phyloP scores from a whole-genome alignment of 225 moss, liverwort and hornwort genomes.

The Marchantia paleacea region DNA sequence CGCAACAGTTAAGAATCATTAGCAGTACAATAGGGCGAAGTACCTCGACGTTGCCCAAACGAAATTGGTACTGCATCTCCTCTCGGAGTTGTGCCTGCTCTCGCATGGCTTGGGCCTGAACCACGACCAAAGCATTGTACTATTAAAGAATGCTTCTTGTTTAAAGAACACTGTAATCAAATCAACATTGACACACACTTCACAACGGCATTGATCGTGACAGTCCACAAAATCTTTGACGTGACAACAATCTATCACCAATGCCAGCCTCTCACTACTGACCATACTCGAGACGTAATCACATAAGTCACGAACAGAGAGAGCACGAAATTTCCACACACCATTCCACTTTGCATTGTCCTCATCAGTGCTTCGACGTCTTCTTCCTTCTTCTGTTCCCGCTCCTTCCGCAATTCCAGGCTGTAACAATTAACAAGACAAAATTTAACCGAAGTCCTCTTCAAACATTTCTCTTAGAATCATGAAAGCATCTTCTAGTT shows the following conservation, averaged over 20 bases:
- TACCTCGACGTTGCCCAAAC: conserved; percentile 86
- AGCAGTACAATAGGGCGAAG: not conserved
- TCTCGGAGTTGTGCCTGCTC: conserved; percentile 95
- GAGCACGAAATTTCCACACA: conserved; percentile 17
- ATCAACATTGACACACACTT: not conserved
- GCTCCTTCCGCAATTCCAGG: conserved; percentile 72
- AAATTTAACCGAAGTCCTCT: not conserved
- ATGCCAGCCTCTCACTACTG: not conserved
- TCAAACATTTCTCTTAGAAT: not conserved
- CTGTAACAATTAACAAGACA: conserved; percentile 36
- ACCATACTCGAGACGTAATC: not conserved
- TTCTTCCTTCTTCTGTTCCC: conserved; percentile 81
- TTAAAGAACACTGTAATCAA: not conserved
- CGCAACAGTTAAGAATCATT: not conserved
- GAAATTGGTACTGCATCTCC: conserved; percentile 97
- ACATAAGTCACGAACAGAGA: not conserved
- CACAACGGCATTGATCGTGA: not conserved
- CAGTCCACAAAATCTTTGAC: not conserved
- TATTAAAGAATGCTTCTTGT: not conserved
- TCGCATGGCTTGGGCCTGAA: conserved; percentile 94
- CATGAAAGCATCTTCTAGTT: too few relatives aligned
- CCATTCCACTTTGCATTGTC: conserved; percentile 96
- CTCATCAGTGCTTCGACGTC: conserved; percentile 79
- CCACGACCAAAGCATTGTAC: not conserved
- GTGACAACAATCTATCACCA: not conserved